A percentile compares a stretch with the other conserved stretches of the same genome.
phyloP scores from a whole-genome alignment of 108 stramenopile genomes.

The Cyclotella choctawhatcheeana region DNA sequence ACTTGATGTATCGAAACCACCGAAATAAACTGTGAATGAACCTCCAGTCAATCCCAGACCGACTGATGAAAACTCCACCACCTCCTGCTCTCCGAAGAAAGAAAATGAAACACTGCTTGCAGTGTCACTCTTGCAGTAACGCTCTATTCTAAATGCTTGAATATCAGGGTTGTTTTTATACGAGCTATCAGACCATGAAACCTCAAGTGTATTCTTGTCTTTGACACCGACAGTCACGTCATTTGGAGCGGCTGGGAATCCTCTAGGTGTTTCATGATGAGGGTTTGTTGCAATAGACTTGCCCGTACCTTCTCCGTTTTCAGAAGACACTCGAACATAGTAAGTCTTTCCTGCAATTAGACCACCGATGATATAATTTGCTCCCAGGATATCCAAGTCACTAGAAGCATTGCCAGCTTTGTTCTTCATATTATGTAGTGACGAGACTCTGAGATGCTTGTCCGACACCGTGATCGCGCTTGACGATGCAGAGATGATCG shows the following conservation, averaged over 20 bases:
- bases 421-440: conserved; percentile 25
- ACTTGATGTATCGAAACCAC: conserved; percentile 40
- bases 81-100: conserved; percentile 48
- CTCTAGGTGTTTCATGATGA: conserved; percentile 36
- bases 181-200: conserved; percentile 49
- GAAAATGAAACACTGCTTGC: conserved; percentile 38
- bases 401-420: conserved; percentile 16
- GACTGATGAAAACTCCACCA: conserved; percentile 42
- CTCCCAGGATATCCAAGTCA: conserved; percentile 47
- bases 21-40: conserved; percentile 53
- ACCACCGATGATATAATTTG: conserved; percentile 46
- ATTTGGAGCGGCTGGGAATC: conserved; percentile 41
- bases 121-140: conserved; percentile 39
- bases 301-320: conserved; percentile 60
- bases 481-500: conserved; percentile 42
- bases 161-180: conserved; percentile 39
- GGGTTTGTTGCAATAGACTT: conserved; percentile 41
- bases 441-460: conserved; percentile 42
- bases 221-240: conserved; percentile 37
- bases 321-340: conserved; percentile 73
- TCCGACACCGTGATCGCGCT: conserved; percentile 44
- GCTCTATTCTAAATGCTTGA: conserved; percentile 50
- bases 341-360: conserved; percentile 53
- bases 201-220: conserved; percentile 31
- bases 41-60: conserved; percentile 50